Conservation (phyloP, 345 rosid species). For the Populus tremula region DNA sequence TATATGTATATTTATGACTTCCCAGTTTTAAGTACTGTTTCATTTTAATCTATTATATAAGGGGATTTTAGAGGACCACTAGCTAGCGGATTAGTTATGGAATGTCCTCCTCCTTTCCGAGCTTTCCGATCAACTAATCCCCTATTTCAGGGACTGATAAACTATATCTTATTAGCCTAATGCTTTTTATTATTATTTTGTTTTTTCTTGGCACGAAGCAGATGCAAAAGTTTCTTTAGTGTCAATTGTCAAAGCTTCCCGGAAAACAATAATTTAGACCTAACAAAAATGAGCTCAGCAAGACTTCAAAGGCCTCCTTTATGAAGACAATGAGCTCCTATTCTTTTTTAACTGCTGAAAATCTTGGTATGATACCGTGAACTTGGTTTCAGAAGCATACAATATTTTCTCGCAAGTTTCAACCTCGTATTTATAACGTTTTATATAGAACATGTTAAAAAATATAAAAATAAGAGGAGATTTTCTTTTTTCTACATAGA, state of each 20-base stretch:
- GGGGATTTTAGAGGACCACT: too few species aligned
- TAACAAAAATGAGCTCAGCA: not conserved
- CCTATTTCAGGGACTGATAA: too few species aligned
- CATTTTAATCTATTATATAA: too few species aligned
- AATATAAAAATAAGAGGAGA: too few species aligned
- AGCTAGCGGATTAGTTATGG: too few species aligned
- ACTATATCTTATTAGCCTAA: not conserved
- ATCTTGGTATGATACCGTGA: conserved; percentile 1
- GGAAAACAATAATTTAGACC: not conserved
- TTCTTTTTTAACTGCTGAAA: not conserved
- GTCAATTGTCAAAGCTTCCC: not conserved
- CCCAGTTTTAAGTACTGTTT: fast-evolving
- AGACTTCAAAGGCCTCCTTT: not conserved
- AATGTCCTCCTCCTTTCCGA: too few species aligned
- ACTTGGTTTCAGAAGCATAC: not conserved
- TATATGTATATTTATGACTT: too few species aligned
- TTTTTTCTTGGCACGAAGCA: not conserved
- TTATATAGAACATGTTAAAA: too few species aligned
- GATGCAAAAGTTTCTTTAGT: not conserved
- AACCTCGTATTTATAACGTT: not conserved
- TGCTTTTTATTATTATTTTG: not conserved
- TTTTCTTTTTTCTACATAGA: too few species aligned
- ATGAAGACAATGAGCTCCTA: not conserved
- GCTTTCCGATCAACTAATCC: too few species aligned
- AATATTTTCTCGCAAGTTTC: not conserved